phyloP scores from a whole-genome alignment of 306 rosid genomes.

The Abrus precatorius region DNA sequence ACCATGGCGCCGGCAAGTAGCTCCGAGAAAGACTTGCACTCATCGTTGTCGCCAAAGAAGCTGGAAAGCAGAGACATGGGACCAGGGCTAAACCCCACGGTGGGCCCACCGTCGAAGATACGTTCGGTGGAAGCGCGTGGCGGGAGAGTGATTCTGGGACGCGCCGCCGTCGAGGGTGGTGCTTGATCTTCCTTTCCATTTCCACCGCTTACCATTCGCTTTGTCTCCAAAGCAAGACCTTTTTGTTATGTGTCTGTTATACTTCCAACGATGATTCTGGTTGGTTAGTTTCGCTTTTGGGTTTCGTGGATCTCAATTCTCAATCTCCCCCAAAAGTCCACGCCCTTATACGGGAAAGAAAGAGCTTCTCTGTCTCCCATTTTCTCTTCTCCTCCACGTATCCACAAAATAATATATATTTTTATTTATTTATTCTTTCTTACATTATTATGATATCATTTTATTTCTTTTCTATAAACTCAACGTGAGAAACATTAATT shows the following conservation, averaged over 20 bases:
- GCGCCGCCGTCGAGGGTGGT: conserved; percentile 37
- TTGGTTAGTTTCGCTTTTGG: conserved; percentile 11
- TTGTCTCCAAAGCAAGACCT: not conserved
- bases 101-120: conserved; percentile 52
- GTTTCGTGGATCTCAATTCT: conserved; percentile 65
- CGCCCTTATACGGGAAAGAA: conserved; percentile 52
- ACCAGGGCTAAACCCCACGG: conserved; percentile 72
- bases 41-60: conserved; percentile 74
- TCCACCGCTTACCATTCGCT: conserved; percentile 61
- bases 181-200: conserved; percentile 46
- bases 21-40: conserved; percentile 83
- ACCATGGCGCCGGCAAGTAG: conserved; percentile 75
- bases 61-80: conserved; percentile 84
- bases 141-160: conserved; percentile 57
- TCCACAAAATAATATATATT: not conserved
- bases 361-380: not conserved
- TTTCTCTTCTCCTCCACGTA: conserved; percentile 16
- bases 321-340: conserved; percentile 70
- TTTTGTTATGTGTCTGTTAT: not conserved
- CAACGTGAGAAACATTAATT: not conserved
- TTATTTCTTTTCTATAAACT: not conserved
- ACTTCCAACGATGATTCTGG: not conserved
- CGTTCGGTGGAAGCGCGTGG: conserved; percentile 64
- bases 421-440: not conserved
- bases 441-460: not conserved